Conservation (phyloP, 2,329 filamentous ascomycete species). For the Canariomyces notabilis region DNA sequence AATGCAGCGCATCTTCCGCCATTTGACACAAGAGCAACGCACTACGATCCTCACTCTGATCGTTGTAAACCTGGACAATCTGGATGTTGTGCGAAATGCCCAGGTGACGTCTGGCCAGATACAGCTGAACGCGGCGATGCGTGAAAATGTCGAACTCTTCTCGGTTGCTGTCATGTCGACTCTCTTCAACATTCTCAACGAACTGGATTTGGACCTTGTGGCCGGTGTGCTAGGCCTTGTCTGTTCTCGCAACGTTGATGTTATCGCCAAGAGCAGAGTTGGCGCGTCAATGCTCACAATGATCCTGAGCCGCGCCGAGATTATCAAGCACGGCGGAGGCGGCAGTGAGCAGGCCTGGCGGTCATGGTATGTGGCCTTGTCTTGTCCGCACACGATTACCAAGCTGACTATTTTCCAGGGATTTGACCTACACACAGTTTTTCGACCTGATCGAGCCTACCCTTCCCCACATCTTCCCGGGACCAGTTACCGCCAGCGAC, state of each 20-base stretch:
- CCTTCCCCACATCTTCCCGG: slow-evolving; percentile 82
- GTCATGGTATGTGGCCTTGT: slow-evolving; percentile 61
- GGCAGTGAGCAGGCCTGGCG: slow-evolving; percentile 69
- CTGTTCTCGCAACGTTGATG: slow-evolving; percentile 74
- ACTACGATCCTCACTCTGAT: slow-evolving; percentile 96
- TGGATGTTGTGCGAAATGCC: slow-evolving; percentile 83
- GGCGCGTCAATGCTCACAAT: slow-evolving; percentile 89
- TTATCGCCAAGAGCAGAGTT: slow-evolving; percentile 81
- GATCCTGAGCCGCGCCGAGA: slow-evolving; percentile 87
- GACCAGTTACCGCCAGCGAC: slow-evolving; percentile 81
- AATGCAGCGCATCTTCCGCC: slow-evolving; percentile 89
- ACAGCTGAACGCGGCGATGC: slow-evolving; percentile 65
- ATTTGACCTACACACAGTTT: slow-evolving; percentile 73
- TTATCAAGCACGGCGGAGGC: slow-evolving; percentile 76
- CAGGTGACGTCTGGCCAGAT: slow-evolving; percentile 70
- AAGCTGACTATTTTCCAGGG: slow-evolving; percentile 46
- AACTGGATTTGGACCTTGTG: slow-evolving; percentile 85
- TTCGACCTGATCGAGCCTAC: slow-evolving; percentile 84
- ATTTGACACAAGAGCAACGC: slow-evolving; percentile 86
- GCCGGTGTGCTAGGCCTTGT: slow-evolving; percentile 84
- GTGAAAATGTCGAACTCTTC: slow-evolving; percentile 91
- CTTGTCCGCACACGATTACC: not conserved
- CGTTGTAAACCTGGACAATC: slow-evolving; percentile 82
- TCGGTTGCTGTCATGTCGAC: slow-evolving; percentile 82
- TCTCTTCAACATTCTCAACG: slow-evolving; percentile 83